Percentiles rank a stretch among this genome's conserved stretches.
Conservation (phyloP, 208 protist genomes). For the Leptomonas pyrrhocoris region DNA sequence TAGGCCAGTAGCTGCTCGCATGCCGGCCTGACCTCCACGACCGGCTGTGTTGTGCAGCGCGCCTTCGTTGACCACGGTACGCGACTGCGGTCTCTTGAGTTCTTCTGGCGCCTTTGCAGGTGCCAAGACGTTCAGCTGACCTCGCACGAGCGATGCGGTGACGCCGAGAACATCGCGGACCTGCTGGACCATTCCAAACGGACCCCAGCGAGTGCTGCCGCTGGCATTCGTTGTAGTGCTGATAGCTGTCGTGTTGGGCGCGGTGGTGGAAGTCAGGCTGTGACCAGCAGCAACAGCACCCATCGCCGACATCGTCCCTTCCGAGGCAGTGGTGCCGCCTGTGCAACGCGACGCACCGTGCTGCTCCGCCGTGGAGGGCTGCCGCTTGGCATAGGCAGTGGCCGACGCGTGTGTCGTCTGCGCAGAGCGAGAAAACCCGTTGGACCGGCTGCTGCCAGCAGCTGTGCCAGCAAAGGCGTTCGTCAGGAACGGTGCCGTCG, state of each 20-base stretch:
- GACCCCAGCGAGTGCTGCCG: conserved; percentile 25
- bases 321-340: background rate
- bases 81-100: conserved; percentile 4
- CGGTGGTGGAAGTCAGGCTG: background rate
- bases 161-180: conserved; percentile 67
- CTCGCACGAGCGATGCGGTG: conserved; percentile 62
- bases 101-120: conserved; percentile 11
- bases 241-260: background rate
- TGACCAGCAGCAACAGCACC: background rate
- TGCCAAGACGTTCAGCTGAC: conserved; percentile 53
- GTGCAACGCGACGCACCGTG: background rate
- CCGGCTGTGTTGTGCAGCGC: background rate
- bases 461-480: background rate
- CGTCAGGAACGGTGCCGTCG: background rate
- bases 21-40: background rate
- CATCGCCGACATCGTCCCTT: background rate
- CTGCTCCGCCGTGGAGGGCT: background rate
- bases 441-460: background rate
- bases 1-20: background rate
- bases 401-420: background rate
- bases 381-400: background rate
- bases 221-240: background rate
- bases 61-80: background rate
- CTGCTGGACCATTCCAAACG: conserved; percentile 45
- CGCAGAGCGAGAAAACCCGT: background rate